Conservation (phyloP, 1,139 yeast genomes). For the Hemisphaericaspora xylofermentans region DNA sequence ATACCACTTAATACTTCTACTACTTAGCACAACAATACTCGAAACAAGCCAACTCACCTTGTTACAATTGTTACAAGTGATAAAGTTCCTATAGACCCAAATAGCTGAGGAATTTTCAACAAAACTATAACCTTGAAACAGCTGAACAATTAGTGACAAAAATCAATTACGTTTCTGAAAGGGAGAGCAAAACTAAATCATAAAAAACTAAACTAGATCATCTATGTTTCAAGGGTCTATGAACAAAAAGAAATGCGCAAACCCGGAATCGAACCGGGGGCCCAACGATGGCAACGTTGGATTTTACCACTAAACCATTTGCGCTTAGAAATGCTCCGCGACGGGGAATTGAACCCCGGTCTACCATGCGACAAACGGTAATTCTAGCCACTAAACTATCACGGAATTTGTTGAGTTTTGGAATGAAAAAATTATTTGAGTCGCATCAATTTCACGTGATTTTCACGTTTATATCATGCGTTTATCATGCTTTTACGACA, state of each 20-base stretch:
- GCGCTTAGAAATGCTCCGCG: constrained; percentile 43
- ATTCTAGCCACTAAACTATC: constrained; percentile 50
- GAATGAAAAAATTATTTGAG: too few species aligned
- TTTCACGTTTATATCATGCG: too few species aligned
- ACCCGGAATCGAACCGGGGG: constrained; percentile 13
- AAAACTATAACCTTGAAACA: too few species aligned
- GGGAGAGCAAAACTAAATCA: background rate
- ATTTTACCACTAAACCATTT: constrained; percentile 12
- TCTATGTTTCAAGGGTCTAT: background rate
- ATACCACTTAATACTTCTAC: too few species aligned
- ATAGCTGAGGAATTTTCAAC: too few species aligned
- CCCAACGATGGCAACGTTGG: constrained; percentile 14
- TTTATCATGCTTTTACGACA: too few species aligned
- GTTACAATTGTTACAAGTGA: too few species aligned
- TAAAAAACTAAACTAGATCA: background rate
- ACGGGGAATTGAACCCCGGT: constrained; percentile 72
- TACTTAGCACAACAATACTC: too few species aligned
- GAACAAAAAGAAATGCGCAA: constrained; percentile 7
- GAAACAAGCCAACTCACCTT: too few species aligned
- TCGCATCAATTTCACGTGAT: background rate
- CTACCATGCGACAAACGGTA: constrained; percentile 58
- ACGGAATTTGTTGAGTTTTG: constrained; percentile 22
- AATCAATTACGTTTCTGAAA: too few species aligned
- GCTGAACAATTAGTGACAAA: too few species aligned
- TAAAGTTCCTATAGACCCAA: too few species aligned